These are phyloP conservation scores for Sugiyamaella chiloensis DNA, from an alignment of 805 yeast genomes.

Conservation along the genomic window DNA sequence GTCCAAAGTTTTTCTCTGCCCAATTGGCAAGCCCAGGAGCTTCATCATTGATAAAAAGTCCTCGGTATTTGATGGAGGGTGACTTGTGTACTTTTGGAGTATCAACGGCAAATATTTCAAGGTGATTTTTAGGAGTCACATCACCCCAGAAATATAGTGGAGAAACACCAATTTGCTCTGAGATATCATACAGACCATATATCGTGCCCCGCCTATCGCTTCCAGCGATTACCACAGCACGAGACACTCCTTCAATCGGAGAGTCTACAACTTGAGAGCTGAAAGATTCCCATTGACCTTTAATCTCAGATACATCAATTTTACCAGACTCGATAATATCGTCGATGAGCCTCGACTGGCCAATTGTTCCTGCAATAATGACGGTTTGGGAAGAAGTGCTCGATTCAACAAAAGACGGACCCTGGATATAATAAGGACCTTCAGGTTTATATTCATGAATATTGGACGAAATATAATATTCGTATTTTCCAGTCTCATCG, in stretches of 20 bases:
- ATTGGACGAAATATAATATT: constrained; percentile 8
- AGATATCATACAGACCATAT: constrained; percentile 18
- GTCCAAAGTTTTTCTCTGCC: constrained; percentile 14
- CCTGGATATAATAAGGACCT: constrained; percentile 10
- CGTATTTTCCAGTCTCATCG: constrained; percentile 17
- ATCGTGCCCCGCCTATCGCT: constrained; percentile 19
- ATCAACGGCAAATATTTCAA: constrained; percentile 10
- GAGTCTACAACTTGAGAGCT: constrained; percentile 6
- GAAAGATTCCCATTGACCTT: constrained; percentile 19
- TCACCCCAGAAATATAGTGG: constrained; percentile 22
- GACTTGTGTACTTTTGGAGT: constrained; percentile 7
- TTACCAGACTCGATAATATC: constrained; percentile 13
- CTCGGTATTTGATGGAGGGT: constrained; percentile 20
- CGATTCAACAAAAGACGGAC: constrained; percentile 1
- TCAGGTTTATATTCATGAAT: constrained; percentile 7
- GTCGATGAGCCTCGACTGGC: constrained; percentile 16
- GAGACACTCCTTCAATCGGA: constrained; percentile 9
- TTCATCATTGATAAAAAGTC: constrained; percentile 20
- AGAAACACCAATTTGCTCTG: constrained; percentile 21
- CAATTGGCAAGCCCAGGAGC: constrained; percentile 18
- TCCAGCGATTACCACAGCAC: constrained; percentile 20
- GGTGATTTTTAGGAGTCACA: constrained; percentile 7
- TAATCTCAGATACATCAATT: constrained; percentile 11
- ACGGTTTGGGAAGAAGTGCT: constrained; percentile 9
- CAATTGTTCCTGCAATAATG: constrained; percentile 19